Evolutionary conservation across 495 filamentous ascomycete genomes (phyloP).

Genomic region (Beverwykella pulmonaria): DNA sequence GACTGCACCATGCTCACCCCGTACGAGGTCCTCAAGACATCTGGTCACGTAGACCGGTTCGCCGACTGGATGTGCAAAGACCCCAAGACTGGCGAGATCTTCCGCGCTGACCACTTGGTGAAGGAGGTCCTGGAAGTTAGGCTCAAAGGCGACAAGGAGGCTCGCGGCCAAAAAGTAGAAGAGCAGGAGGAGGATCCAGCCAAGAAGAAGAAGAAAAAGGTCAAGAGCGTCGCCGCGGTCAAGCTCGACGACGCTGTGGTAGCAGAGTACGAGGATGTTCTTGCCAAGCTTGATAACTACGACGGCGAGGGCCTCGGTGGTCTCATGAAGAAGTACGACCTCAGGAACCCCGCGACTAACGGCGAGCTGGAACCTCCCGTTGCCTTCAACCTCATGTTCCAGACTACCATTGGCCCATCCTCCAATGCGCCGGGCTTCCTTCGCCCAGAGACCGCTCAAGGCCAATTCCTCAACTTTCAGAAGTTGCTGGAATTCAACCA

Average conservation of each 20-base stretch:
- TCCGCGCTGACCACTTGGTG: conserved; percentile 93
- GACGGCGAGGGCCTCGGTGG: conserved; percentile 67
- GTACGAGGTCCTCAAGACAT: conserved; percentile 89
- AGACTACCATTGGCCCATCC: conserved; percentile 69
- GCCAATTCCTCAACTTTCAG: conserved; percentile 53
- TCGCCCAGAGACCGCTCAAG: conserved; percentile 33
- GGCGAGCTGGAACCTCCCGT: conserved; percentile 65
- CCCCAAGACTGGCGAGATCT: conserved; percentile 93
- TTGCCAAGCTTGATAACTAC: conserved; percentile 75
- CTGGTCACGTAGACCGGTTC: conserved; percentile 96
- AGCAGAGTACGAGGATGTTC: conserved; percentile 68
- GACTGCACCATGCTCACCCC: conserved; percentile 59
- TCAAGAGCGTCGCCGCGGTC: conserved; percentile 57
- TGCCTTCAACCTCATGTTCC: conserved; percentile 76
- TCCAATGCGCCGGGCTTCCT: conserved; percentile 48
- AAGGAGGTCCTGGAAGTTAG: conserved; percentile 87
- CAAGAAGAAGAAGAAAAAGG: conserved; percentile 68
- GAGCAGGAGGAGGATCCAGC: conserved; percentile 46
- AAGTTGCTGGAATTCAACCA: conserved; percentile 82
- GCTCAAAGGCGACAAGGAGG: conserved; percentile 63
- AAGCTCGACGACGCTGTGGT: conserved; percentile 66
- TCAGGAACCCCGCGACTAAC: conserved; percentile 65
- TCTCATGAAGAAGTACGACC: conserved; percentile 66
- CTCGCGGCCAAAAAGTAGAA: conserved; percentile 63
- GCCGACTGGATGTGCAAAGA: conserved; percentile 99